Evolutionary conservation across 2,329 filamentous ascomycete species (phyloP).

Genomic region (Tympanopsis confertula): DNA sequence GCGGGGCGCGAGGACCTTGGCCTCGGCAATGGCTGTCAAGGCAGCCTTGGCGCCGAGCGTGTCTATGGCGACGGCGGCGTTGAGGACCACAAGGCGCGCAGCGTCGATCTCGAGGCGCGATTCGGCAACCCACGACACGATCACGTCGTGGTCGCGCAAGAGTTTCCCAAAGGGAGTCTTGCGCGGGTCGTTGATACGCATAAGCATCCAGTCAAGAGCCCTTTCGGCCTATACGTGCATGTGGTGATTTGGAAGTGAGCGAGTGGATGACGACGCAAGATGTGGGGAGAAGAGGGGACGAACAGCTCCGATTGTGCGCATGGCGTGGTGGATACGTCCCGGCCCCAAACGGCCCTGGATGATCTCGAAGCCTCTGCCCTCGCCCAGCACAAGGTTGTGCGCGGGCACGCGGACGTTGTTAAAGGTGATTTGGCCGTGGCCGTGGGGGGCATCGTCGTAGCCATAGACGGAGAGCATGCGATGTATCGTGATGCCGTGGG

Average conservation of each 20-base stretch:
- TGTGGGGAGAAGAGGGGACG: constrained; percentile 13
- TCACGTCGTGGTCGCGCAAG: constrained; percentile 80
- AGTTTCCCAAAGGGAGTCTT: constrained; percentile 89
- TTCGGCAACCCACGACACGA: constrained; percentile 87
- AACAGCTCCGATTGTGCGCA: constrained; percentile 82
- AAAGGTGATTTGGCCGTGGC: constrained; percentile 87
- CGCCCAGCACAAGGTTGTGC: constrained; percentile 76
- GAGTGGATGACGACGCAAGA: not conserved
- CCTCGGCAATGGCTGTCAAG: constrained; percentile 85
- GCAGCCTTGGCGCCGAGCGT: constrained; percentile 76
- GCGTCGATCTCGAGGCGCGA: constrained; percentile 90
- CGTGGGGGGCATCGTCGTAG: constrained; percentile 93
- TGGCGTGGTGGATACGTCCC: constrained; percentile 93
- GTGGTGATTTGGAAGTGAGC: not conserved
- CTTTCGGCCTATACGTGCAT: constrained; percentile 53
- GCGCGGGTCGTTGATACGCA: constrained; percentile 79
- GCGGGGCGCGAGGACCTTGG: constrained; percentile 81
- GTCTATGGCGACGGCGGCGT: constrained; percentile 92
- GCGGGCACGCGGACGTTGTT: constrained; percentile 79
- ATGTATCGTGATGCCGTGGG: constrained; percentile 77
- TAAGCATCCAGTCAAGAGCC: constrained; percentile 88
- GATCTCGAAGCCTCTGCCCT: constrained; percentile 92
- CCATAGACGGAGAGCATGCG: constrained; percentile 91
- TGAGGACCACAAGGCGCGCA: constrained; percentile 78
- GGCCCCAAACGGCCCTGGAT: constrained; percentile 94